phyloP scores from a whole-genome alignment of 192 early-diverging fungal genomes.

The Podila verticillata region DNA sequence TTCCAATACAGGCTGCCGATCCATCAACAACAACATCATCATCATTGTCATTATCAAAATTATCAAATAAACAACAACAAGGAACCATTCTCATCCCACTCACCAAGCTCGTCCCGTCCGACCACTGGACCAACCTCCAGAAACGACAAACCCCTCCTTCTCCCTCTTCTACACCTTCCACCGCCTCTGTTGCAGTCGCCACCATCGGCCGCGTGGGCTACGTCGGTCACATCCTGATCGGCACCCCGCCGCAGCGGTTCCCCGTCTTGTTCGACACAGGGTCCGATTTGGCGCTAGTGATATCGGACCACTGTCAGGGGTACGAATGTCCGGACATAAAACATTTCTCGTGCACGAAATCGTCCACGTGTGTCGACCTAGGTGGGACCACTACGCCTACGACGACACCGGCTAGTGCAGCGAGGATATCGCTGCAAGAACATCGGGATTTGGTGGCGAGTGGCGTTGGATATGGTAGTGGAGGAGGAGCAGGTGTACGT shows the following conservation, averaged over 20 bases:
- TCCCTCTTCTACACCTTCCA: not conserved
- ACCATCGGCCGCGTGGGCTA: conserved; percentile 20
- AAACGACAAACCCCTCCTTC: no score
- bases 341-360: conserved; percentile 26
- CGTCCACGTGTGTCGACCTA: conserved; percentile 23
- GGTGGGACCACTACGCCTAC: not conserved
- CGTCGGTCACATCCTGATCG: conserved; percentile 79
- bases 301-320: conserved; percentile 29
- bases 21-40: no score
- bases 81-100: no score
- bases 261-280: conserved; percentile 92
- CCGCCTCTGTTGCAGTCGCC: not conserved
- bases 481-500: not conserved
- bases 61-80: no score
- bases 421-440: not conserved
- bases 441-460: not conserved
- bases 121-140: no score
- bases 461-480: not conserved
- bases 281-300: conserved; percentile 57
- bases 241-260: conserved; percentile 86
- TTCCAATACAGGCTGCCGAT: no score
- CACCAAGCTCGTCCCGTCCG: no score
- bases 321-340: conserved; percentile 14
- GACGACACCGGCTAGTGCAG: not conserved
- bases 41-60: no score